Base-by-base conservation (phyloP, 352 stramenopile species). In the Globisporangium okanoganense region DNA sequence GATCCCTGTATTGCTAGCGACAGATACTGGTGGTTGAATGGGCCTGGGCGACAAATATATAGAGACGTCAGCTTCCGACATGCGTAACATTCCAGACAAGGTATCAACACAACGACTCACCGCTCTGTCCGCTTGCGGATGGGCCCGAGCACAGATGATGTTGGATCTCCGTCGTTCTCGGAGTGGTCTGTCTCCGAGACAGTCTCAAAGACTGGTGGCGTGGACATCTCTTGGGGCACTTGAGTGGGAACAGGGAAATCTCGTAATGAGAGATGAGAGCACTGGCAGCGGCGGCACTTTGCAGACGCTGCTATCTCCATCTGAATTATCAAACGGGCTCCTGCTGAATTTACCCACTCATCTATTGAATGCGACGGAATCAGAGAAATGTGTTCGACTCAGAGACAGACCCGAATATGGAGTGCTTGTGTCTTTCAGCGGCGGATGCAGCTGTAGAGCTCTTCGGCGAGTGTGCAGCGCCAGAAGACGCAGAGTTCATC, bases 401-500 rank as follows among this genome's bases (percentile, higher is more conserved):
- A 47, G n/a, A 47, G 4, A 13, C 18, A 50, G 25, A 12, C 27
- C 20, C 20, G 31, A 20, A 3, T n/a, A 45, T 84, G 72, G 43
- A 59, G 66, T 45, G 51, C 33, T 29, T 65, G 51, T 40, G 25
- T 1, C 9, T 52, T 7, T 48, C 14, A n/a, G 61, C 56, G 2
- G 29, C 35, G 9, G 44, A 5, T 25, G 44, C 24, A 1, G 13
- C 10, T 18, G 55, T 38, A 20, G 69, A 62, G 10, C 36, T 77
- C 20, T 88, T 85, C 47, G 64, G 61, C 13, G 78, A 83, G 45
- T 79, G 68, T 52, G 9, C 55, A 7, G 54, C 56, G 41, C 62
- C 67, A 22, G 9, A 45, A 14, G 41, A 40, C 29, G 44, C 13
- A 5, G 47, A 5, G 13, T 75, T 77, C 16, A 31, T 67, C 12